Evolutionary conservation across 768 basidiomycete species (phyloP), one percentile per base, ranked within the genome.

Genomic region (Panellus pusillus): DNA sequence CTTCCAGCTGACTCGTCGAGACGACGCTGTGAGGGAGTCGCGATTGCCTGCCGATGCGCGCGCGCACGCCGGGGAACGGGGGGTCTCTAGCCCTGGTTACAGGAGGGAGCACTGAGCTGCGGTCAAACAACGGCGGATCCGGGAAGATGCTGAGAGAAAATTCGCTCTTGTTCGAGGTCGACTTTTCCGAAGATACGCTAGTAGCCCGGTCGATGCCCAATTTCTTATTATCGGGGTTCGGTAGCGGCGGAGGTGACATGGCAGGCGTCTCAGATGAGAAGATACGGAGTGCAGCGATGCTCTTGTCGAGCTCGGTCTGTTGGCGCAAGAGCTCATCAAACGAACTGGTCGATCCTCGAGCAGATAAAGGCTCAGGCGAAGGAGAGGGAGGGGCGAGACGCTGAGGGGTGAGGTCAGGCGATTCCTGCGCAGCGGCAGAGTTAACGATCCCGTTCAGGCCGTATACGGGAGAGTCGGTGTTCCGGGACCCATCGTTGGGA

Each of bases 131-230:
- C 14, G 89, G 87, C 31, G 87, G 89, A 32, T 76, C 69, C 4
- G 87, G 88, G 69, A 90, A 90, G 40, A 75, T 73, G 59, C 86
- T 88, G 47, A 91, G 69, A 3, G 89, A 88, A 55, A 89, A 81
- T n/a, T 86, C 84, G 58, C 74, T 75, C 15, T 67, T 66, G 35
- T 68, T 67, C 9, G 76, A 71, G 13, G 64, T 59, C 8, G 75
- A 74, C 49, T 71, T 60, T 12, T 24, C 50, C 17, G 61, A 59
- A 2, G 63, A 62, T 8, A 52, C 24, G 44, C 47, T 60, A 20
- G 46, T 3, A 1, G 54, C 20, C 37, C 54, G 44, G 35, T 29
- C 37, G 5, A 15, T 48, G 36, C 11, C 15, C 28, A 41, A 36
- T 47, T 41, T 1, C 15, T 7, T 14, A 31, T 15, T 1, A 9